Conservation (phyloP, 2,329 filamentous ascomycete species). For the Trichoderma polysporum region DNA sequence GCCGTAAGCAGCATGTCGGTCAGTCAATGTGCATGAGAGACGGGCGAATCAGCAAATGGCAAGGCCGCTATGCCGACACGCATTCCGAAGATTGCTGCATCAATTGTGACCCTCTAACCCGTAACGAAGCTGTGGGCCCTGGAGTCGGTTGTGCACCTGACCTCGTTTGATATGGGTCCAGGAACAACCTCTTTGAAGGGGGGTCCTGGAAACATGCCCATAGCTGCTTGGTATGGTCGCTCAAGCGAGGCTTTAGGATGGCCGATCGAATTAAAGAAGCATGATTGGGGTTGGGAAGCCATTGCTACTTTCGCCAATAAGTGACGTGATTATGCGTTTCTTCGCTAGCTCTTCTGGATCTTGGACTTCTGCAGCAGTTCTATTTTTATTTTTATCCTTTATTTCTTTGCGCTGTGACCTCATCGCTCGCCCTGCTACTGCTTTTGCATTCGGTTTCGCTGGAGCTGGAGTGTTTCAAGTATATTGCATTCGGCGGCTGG, state of each 20-base stretch:
- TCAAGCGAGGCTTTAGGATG: conserved; percentile 8
- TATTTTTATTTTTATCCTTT: background rate
- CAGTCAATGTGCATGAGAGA: conserved; percentile 18
- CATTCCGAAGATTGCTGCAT: conserved; percentile 21
- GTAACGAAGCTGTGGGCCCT: conserved; percentile 20
- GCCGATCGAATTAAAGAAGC: conserved; percentile 7
- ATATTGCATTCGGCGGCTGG: background rate
- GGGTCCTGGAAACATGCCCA: background rate
- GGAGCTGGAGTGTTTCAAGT: background rate
- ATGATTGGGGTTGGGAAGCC: background rate
- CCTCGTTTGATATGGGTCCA: conserved; percentile 22
- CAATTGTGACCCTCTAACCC: conserved; percentile 19
- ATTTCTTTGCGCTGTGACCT: background rate
- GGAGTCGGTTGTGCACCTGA: conserved; percentile 20
- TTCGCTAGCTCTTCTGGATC: background rate
- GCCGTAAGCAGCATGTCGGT: conserved; percentile 20
- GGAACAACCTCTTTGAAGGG: conserved; percentile 15
- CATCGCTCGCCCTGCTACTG: background rate
- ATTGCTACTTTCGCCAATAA: background rate
- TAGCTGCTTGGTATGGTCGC: background rate
- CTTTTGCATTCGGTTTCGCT: background rate
- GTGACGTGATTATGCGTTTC: conserved; percentile 19
- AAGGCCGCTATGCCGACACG: conserved; percentile 7
- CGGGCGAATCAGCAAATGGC: conserved; percentile 17
- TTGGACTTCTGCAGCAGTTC: background rate